Evolutionary conservation across 169 alveolate genomes (phyloP), one percentile per base, ranked within the genome.

Genomic region (Cryptosporidium felis): DNA sequence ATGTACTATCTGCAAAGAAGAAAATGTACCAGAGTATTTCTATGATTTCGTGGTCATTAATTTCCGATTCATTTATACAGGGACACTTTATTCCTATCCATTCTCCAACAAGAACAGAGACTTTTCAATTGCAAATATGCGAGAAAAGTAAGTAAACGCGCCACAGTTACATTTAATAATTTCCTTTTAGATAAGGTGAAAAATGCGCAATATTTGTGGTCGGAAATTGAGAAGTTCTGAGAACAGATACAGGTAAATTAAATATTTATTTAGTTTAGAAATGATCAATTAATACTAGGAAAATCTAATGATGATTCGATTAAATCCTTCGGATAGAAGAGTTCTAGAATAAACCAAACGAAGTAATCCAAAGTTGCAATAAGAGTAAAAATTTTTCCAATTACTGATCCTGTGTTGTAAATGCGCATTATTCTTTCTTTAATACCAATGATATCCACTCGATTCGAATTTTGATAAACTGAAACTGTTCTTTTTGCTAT

Each of bases 401-500:
- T 89, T 46, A 81, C 34, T 4, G 80, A 79, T 4, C 92, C 92
- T 28, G 65, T 60, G 44, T 65, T 65, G 28, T 80, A 81, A 26
- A 65, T 82, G 28, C 89, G 66, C 45, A 74, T 63, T 26, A 89
- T 46, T 66, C 90, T 89, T 36, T 89, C 80, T 8, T 49, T 66
- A 10, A 63, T 56, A 21, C 82, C 82, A 2, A 45, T 67, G 21
- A 23, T 30, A 30, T 49, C 74, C 18, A 41, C 67, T 34, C 34
- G 36, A 30, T 59, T 80, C 9, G 89, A 42, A 21, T 40, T 34
- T 28, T 93, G 91, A 88, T 94, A 94, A 1, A 94, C 95, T 23
- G 62, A 62, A 82, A 91, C 94, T 18, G 93, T 91, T 85, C 94
- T 92, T 42, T 93, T 91, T 9, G 96, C 96, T 12, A 94, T 95